Base-by-base conservation (phyloP, 1,284 basidiomycete species). In the Malassezia sympodialis region DNA sequence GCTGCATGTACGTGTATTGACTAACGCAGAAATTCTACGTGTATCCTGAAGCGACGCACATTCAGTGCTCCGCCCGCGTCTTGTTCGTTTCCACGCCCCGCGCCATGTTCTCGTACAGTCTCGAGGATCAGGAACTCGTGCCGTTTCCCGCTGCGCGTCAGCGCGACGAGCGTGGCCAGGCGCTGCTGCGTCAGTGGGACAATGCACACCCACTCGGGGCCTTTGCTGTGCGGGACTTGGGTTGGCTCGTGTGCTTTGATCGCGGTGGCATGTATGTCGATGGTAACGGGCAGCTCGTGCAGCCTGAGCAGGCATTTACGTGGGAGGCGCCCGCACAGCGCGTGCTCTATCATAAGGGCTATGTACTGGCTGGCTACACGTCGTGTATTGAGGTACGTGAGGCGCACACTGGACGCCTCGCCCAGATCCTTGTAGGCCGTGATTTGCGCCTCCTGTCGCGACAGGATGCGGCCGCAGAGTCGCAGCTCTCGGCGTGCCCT, bases 361-460 rank as follows among this genome's bases (percentile, higher is more conserved):
- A 90, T 66, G 80, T 96, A 48, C 80, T 96, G 17, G 83, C 93
- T 31, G 90, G 96, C 76, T 89, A 93, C 72, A 80, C 83, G 15
- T 84, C 87, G 27, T 96, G 96, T 77, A 86, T 96, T 70, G 91
- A 96, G 76, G 82, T 96, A 39, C 83, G 91, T 28, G 86, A 94
- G 69, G 82, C 86, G 63, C 78, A 86, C 61, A 88, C 84, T 0
- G 90, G 89, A 12, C 83, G 87, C 8, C 80, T 96, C 10, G 82
- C 85, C 0, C 91, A 96, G 76, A 89, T 96, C 73, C 87, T 96
- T 60, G 81, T 83, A 0, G 85, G 85, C 23, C 80, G 80, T 54
- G 85, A 94, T 65, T 79, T 94, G 19, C 82, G 86, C 14, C 30
- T 57, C 26, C 32, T 57, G 10, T 41, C 47, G 52, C 37, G 49